phyloP scores from a whole-genome alignment of 805 yeast species.

The Yarrowia porcina region DNA sequence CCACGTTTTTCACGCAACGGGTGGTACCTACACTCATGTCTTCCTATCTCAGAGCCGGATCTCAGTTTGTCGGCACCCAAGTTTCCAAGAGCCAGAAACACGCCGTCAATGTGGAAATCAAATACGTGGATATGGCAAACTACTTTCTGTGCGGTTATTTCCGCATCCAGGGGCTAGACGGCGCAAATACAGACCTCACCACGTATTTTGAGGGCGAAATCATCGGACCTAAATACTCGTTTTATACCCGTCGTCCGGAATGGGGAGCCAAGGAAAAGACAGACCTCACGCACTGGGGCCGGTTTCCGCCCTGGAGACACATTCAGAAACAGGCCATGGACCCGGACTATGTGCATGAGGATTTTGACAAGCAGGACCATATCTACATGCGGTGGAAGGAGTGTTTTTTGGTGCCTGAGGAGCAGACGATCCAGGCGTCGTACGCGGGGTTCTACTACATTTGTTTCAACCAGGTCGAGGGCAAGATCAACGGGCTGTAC shows the following conservation, averaged over 20 bases:
- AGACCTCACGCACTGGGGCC: slow-evolving; percentile 65
- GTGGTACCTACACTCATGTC: slow-evolving; percentile 28
- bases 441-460: slow-evolving; percentile 91
- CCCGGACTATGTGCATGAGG: slow-evolving; percentile 35
- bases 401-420: slow-evolving; percentile 77
- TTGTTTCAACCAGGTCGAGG: slow-evolving; percentile 73
- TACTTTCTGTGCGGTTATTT: slow-evolving; percentile 58
- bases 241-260: slow-evolving; percentile 52
- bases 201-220: slow-evolving; percentile 74
- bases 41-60: slow-evolving; percentile 57
- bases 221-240: slow-evolving; percentile 57
- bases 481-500: slow-evolving; percentile 74
- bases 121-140: slow-evolving; percentile 59
- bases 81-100: slow-evolving; percentile 63
- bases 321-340: slow-evolving; percentile 33
- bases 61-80: slow-evolving; percentile 64
- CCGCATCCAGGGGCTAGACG: slow-evolving; percentile 60
- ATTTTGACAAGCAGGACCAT: slow-evolving; percentile 44
- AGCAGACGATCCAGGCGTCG: slow-evolving; percentile 66
- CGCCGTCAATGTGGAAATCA: slow-evolving; percentile 65
- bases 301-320: slow-evolving; percentile 49
- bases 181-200: slow-evolving; percentile 57
- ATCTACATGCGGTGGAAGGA: slow-evolving; percentile 96
- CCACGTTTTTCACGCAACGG: slow-evolving; percentile 8
- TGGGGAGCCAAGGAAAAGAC: slow-evolving; percentile 64